Evolutionary conservation across 306 rosid species (phyloP), one percentile per base, ranked within the genome.

Genomic region (Fagus sylvatica): DNA sequence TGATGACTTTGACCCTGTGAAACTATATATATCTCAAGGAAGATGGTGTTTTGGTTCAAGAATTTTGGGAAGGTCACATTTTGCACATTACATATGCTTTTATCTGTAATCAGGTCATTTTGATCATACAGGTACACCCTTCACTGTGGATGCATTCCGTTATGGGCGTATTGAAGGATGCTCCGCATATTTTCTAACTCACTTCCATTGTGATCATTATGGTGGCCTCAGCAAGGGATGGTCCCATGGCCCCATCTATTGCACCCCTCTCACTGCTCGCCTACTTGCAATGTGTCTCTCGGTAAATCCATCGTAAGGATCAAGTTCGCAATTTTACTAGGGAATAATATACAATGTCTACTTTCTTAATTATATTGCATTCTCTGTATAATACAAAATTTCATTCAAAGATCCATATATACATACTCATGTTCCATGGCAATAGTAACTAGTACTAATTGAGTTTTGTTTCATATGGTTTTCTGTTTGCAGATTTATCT

Each of bases 71-170:
- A 22, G 32, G 3, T 57, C 64, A 28, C 36, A 28, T 15, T 32
- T 6, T 68, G 78, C n/a, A 32, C 74, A 56, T 15, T 12, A 7
- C 12, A 65, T 42, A 5, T 0, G 42, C 4, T 73, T 22, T 46
- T 76, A 78, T 78, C 55, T 56, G 76, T 60, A 77, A 42, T 37
- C 49, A 37, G 10, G 76, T 71, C 33, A 66, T 59, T 81, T 71
- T 79, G 69, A 10, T 32, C 48, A 59, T 74, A 55, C 67, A 87
- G 90, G 86, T 39, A 87, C 88, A 66, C 61, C 74, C 42, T 87
- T 87, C 84, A 84, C 86, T 37, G 86, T 87, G 74, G 90, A 87
- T 79, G 90, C 90, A 71, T 87, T 87, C 80, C 90, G 86, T 70
- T 84, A 87, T 76, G 88, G 90, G 65, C 60, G 79, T 46, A 60